Base-by-base conservation (phyloP, 2,329 filamentous ascomycete genomes). In the Knufia fluminis region DNA sequence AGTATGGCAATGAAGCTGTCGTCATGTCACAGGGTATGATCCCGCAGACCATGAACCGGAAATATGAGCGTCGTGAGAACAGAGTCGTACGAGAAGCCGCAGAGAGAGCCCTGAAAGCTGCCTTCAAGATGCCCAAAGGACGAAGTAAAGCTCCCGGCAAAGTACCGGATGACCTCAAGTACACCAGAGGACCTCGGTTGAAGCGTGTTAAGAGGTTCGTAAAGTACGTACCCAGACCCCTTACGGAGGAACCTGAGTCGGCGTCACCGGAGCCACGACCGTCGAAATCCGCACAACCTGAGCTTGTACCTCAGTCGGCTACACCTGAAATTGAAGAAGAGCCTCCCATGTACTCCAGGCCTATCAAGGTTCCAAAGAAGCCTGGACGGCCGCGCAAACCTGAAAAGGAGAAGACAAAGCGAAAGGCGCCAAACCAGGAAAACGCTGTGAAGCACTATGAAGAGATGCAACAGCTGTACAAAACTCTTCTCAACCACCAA, bases 1-100 rank as follows among this genome's bases (percentile, higher is more conserved):
- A 85, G 52, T 78, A 89, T 45, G 80, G 86, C 43, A 84, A 83
- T 28, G 84, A 94, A 62, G 82, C 86, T 7, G 77, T 91, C 57
- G 73, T 79, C 26, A 69, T 89, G 24, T 74, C 74, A n/a, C 68
- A 69, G 62, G 47, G 46, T 35, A 36, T 52, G n/a, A 36, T 57
- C 14, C 45, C 44, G 1, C 47, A 48, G 8, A 53, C 54, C n/a
- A 52, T 55, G n/a, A 52, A 48, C 16, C 58, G 58, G n/a, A 57
- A 52, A 45, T 60, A 60, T 36, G 58, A 60, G 42, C 50, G 54
- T 2, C 57, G 53, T 33, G 57, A 60, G 36, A 47, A 55, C n/a
- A 50, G 57, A 20, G 31, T 55, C 17, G 46, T 46, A 32, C 50
- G 58, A 42, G 55, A 59, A 45, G 56, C 47, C 23, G 58, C 58